Evolutionary conservation across 2,329 filamentous ascomycete species (phyloP), one percentile per base, ranked within the genome.

Genomic region (Nigrospora oryzae): DNA sequence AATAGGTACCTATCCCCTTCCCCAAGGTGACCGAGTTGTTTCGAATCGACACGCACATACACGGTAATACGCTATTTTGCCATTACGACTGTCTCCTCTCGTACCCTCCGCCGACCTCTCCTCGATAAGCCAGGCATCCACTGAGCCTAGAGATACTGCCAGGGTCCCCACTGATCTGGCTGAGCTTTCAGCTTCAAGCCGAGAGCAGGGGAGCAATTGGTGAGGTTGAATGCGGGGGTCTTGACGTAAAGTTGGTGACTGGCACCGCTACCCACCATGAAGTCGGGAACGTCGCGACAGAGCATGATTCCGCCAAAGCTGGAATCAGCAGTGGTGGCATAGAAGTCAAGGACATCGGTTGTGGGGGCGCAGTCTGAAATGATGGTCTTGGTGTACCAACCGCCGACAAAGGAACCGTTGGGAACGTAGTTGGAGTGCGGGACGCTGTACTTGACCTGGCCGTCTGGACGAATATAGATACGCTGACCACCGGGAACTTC

Each of bases 401-500:
- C 71, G 2, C 70, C 71, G 14, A 63, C 43, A 34, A 70, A 59
- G 8, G 77, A 71, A 11, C 77, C 79, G 0, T 60, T 49, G 0
- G 79, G 78, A 5, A 73, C 71, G 45, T 55, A 63, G 3, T 60
- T 62, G 0, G 76, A 80, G 63, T 83, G 78, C 0, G 79, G 68
- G 16, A 55, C 49, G 1, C 78, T 77, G 63, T 76, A 84, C 44
- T 68, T 65, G 46, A 85, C 59, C 11, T 69, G 64, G 6, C 81
- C 82, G 23, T 68, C 60, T 4, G 71, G 65, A 3, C 63, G 65
- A 46, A 84, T 68, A 59, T 78, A 85, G 53, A 83, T 68, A 46
- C 69, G 62, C 54, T 86, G 81, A 23, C 82, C 81, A 28, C 81
- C 81, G 5, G 81, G 79, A 5, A 83, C 81, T 30, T 69, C 56